Evolutionary conservation across 345 rosid genomes (phyloP).

Genomic region (Citrus reticulata): DNA sequence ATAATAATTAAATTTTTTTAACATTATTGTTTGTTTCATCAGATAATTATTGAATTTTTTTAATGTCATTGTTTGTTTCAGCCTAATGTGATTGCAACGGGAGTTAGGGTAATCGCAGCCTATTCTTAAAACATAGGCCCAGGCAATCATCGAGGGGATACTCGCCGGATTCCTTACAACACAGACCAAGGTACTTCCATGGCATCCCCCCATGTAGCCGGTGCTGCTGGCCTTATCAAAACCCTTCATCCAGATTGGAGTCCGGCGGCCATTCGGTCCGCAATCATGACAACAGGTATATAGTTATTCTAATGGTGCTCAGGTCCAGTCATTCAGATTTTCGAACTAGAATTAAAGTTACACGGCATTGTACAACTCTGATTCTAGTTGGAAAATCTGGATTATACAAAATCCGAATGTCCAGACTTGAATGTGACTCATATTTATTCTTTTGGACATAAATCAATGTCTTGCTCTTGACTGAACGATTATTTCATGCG

Average conservation of each 20-base stretch:
- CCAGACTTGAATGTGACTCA: too few species aligned
- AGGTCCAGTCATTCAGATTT: too few species aligned
- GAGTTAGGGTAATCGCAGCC: constrained; percentile 45
- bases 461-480: too few species aligned
- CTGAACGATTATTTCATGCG: background rate
- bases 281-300: constrained; percentile 51
- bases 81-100: constrained; percentile 71
- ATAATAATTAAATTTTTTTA: too few species aligned
- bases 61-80: constrained; percentile 2
- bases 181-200: constrained; percentile 47
- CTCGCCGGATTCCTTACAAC: constrained; percentile 26
- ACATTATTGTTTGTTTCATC: too few species aligned
- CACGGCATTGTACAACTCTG: too few species aligned
- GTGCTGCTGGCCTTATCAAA: constrained; percentile 49
- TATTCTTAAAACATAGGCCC: constrained; percentile 22
- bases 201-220: constrained; percentile 55
- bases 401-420: too few species aligned
- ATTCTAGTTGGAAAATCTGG: too few species aligned
- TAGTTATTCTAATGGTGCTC: too few species aligned
- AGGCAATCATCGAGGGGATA: constrained; percentile 17
- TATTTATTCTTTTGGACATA: too few species aligned
- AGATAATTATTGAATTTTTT: too few species aligned
- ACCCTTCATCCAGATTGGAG: constrained; percentile 46
- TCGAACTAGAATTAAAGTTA: too few species aligned
- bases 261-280: constrained; percentile 44